Evolutionary conservation across 495 filamentous ascomycete genomes (phyloP), one percentile per base, ranked within the genome.

Genomic region (Astrothelium subdiscretum): DNA sequence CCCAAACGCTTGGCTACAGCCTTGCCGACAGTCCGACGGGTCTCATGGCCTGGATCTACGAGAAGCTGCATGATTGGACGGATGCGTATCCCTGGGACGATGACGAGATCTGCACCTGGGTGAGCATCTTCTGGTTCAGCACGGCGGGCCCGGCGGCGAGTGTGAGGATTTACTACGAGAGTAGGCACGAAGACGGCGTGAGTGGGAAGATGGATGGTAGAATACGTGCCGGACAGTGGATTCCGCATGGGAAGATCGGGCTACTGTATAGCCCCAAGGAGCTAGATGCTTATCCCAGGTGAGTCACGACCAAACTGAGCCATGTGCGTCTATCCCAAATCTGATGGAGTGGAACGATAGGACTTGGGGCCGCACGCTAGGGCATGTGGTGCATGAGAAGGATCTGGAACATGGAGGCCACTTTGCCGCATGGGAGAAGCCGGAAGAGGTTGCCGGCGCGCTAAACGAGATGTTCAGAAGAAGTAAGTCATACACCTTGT

Each of bases 1-100:
- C 86, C 1, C 79, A 85, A 62, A 88, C 86, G 0, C 69, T 88
- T 0, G 79, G 80, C 13, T 81, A 80, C 38, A 77, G 72, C 0
- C 75, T 88, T 0, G 71, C 74, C 3, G 84, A 87, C 67, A 83
- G 79, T 22, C 86, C 86, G 1, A 77, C 87, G 12, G 85, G 76
- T 10, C 72, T 83, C 43, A 70, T 88, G 20, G 78, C 84, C 0
- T 88, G 85, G 85, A 82, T 89, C 48, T 81, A 83, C 58, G 87
- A 88, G 69, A 90, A 88, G 65, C 76, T 88, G 31, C 81, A 85
- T 67, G 80, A 83, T 62, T 86, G 86, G 84, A 82, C 81, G 0
- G 86, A 89, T 65, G 69, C 63, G 1, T 87, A 87, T 65, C 77
- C 80, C 8, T 88, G 86, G 86, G 85, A 78, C 1, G 82, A 87